Base-by-base conservation (phyloP, 805 yeast genomes). In the Teunomyces pallodes region DNA sequence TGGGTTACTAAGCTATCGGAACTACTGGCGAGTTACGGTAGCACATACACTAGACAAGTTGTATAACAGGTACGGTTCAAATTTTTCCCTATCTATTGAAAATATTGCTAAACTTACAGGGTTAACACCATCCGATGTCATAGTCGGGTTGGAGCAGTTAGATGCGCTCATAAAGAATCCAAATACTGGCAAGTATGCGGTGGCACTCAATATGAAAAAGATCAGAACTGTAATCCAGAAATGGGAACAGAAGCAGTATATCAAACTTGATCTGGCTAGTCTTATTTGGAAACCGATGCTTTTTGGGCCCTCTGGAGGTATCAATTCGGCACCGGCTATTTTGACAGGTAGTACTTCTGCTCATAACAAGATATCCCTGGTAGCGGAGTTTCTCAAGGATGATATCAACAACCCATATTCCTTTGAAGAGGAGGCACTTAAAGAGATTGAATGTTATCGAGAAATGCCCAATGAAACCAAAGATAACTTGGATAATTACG, bases 261-360 rank as follows among this genome's bases (percentile, higher is more conserved):
- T 75, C 12, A 62, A 60, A 29, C 55, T 89, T n/a, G 73, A 83
- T 38, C 77, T 81, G 3, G 67, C 70, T 0, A 73, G 75, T 36
- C 67, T 90, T 10, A 52, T 89, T 10, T 90, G 96, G 96, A 87
- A 86, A 56, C 90, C 91, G 1, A 76, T 87, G 66, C 77, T 87
- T n/a, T 77, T 82, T 57, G 96, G 96, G 0, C 92, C 94, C 0
- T 84, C 91, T 0, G 90, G 94, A 17, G 96, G 96, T 10, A 84
- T 89, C 31, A 86, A 86, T 57, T 80, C 86, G 0, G 82, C 81
- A 0, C 75, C 81, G 1, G 71, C 78, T 60, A 66, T 32, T 3
- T 69, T 66, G 32, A 43, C 63, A 5, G 66, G 72, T 0, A 46
- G 57, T 3, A 47, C 46, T 9, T 49, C 50, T n/a, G 31, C 41